Conservation (phyloP, 2,329 filamentous ascomycete genomes). For the Dactylellina sp. region DNA sequence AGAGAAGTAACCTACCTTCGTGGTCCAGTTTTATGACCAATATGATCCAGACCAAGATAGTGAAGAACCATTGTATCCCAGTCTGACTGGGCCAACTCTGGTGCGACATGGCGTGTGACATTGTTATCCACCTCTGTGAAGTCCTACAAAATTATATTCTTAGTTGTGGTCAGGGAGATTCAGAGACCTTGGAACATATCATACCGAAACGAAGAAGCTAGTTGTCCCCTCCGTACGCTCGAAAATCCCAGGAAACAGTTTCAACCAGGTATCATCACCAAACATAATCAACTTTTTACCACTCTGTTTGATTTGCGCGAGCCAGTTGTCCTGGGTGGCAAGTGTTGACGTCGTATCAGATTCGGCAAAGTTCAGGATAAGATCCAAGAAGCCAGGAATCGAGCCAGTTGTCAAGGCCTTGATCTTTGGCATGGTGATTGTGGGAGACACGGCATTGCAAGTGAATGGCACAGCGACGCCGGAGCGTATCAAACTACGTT, state of each 20-base stretch:
- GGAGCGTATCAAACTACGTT: slow-evolving; percentile 78
- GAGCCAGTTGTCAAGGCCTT: slow-evolving; percentile 98
- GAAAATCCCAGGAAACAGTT: slow-evolving; percentile 91
- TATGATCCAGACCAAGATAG: slow-evolving; percentile 95
- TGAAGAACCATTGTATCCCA: slow-evolving; percentile 96
- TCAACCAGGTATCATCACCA: slow-evolving; percentile 98
- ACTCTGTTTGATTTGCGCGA: slow-evolving; percentile 87
- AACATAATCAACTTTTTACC: slow-evolving; percentile 89
- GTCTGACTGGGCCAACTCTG: slow-evolving; percentile 79
- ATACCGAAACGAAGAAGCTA: slow-evolving; percentile 95
- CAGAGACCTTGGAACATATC: slow-evolving; percentile 64
- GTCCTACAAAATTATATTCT: slow-evolving; percentile 71
- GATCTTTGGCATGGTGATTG: slow-evolving; percentile 96
- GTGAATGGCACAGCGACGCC: slow-evolving; percentile 92
- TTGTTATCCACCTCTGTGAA: slow-evolving; percentile 98
- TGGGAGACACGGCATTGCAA: slow-evolving; percentile 93
- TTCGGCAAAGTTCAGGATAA: slow-evolving; percentile 96
- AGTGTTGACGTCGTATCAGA: slow-evolving; percentile 90
- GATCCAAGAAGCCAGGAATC: slow-evolving; percentile 96
- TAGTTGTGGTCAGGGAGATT: slow-evolving; percentile 57
- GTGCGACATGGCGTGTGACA: slow-evolving; percentile 87
- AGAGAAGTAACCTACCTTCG: slow-evolving; percentile 71
- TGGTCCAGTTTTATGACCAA: slow-evolving; percentile 95
- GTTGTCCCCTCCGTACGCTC: slow-evolving; percentile 89
- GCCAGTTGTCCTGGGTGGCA: slow-evolving; percentile 91